Conservation (phyloP, 306 rosid species). For the Cercis canadensis region DNA sequence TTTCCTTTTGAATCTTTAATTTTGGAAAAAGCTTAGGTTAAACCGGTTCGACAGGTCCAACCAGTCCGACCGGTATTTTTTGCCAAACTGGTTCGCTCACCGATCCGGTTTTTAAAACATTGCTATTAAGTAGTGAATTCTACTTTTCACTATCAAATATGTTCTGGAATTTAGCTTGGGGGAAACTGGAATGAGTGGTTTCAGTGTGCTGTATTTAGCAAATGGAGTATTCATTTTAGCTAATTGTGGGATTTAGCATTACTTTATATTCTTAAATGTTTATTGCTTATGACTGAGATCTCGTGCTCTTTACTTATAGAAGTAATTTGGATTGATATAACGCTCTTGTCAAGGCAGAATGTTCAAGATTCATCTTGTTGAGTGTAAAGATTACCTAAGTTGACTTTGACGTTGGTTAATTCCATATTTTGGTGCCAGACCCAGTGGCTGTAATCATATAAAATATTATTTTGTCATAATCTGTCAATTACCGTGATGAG, state of each 20-base stretch:
- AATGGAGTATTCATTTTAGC: slow-evolving; percentile 1
- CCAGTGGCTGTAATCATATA: too few relatives aligned
- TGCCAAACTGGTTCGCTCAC: too few relatives aligned
- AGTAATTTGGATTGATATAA: background rate
- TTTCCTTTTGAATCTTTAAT: too few relatives aligned
- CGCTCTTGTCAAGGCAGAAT: background rate
- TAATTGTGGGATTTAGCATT: background rate
- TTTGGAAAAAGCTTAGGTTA: too few relatives aligned
- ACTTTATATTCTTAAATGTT: background rate
- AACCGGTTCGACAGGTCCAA: too few relatives aligned
- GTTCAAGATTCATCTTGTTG: background rate
- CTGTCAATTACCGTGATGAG: background rate
- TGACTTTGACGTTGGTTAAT: background rate
- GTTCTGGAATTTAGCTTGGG: background rate
- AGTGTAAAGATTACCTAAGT: slow-evolving; percentile 3
- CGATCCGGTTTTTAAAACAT: too few relatives aligned
- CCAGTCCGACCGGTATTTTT: too few relatives aligned
- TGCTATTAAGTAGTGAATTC: background rate
- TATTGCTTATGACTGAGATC: slow-evolving; percentile 23
- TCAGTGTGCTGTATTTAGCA: slow-evolving; percentile 1
- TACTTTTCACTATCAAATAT: slow-evolving; percentile 24
- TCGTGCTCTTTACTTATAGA: slow-evolving; percentile 1
- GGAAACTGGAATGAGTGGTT: slow-evolving; percentile 10
- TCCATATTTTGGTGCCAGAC: background rate
- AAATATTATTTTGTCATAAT: background rate